phyloP scores from a whole-genome alignment of 2,329 filamentous ascomycete species.

The Penicillium sp. region DNA sequence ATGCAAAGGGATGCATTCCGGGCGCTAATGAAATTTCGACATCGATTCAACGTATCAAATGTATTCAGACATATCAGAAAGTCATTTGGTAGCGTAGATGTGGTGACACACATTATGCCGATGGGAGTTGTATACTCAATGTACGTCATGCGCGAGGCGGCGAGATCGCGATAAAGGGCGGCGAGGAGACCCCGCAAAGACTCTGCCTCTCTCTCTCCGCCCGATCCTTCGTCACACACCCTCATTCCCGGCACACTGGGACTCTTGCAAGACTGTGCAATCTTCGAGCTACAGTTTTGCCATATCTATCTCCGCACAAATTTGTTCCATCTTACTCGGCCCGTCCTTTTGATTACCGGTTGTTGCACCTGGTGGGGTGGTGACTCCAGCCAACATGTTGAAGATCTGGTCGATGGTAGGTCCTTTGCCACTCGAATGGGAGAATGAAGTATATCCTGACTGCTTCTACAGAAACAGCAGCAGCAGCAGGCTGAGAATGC shows the following conservation, averaged over 20 bases:
- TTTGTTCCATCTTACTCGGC: background rate
- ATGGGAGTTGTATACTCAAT: background rate
- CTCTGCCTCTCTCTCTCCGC: background rate
- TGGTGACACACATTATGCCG: background rate
- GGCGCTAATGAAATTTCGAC: slow-evolving; percentile 18
- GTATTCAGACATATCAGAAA: background rate
- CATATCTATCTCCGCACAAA: background rate
- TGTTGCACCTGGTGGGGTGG: slow-evolving; percentile 19
- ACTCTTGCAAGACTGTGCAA: background rate
- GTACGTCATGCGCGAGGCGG: slow-evolving; percentile 7
- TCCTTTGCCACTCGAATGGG: background rate
- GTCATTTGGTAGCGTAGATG: background rate
- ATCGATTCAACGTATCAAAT: background rate
- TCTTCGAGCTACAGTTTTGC: background rate
- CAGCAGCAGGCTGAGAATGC: slow-evolving; percentile 96
- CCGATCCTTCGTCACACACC: background rate
- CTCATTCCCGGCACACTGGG: background rate
- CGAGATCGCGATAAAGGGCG: slow-evolving; percentile 1
- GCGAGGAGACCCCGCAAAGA: background rate
- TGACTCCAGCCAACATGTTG: slow-evolving; percentile 67
- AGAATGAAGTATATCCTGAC: slow-evolving; percentile 13
- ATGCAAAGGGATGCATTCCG: slow-evolving; percentile 27
- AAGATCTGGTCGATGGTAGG: slow-evolving; percentile 99
- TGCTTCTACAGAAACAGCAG: slow-evolving; percentile 59
- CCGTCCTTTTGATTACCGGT: background rate